Conservation (phyloP, 768 basidiomycete species). For the Mycena floridula region DNA sequence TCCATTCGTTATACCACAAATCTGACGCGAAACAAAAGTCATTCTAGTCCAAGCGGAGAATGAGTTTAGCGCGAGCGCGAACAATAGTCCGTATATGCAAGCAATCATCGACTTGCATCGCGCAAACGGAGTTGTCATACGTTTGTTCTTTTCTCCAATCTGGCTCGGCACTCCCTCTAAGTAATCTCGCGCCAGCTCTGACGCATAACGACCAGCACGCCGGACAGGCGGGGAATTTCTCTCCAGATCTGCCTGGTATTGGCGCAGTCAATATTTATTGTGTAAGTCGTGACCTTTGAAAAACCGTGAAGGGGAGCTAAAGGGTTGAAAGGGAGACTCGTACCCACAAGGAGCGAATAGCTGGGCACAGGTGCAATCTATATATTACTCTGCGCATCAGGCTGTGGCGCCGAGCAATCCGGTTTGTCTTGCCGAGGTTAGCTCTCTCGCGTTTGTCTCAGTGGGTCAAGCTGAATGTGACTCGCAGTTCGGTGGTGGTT, state of each 20-base stretch:
- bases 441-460: background rate
- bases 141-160: conserved; percentile 21
- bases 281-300: conserved; percentile 7
- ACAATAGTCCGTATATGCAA: conserved; percentile 44
- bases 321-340: conserved; percentile 36
- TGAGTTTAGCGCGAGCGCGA: conserved; percentile 40
- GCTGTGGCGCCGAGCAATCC: conserved; percentile 39
- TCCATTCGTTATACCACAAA: background rate
- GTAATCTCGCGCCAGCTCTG: conserved; percentile 26
- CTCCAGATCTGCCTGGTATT: conserved; percentile 37
- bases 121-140: conserved; percentile 40
- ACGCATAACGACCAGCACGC: conserved; percentile 45
- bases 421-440: conserved; percentile 45
- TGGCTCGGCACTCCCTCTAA: too few relatives aligned
- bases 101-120: conserved; percentile 38
- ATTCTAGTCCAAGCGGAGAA: conserved; percentile 50
- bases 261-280: conserved; percentile 45
- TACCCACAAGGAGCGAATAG: conserved; percentile 42
- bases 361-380: conserved; percentile 44
- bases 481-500: conserved; percentile 42
- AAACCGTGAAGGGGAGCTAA: background rate
- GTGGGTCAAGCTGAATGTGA: background rate
- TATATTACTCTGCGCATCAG: conserved; percentile 39
- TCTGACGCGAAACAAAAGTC: conserved; percentile 20
- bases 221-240: conserved; percentile 42